phyloP scores from a whole-genome alignment of 2,329 filamentous ascomycete genomes.

The Cordyceps cicadae region DNA sequence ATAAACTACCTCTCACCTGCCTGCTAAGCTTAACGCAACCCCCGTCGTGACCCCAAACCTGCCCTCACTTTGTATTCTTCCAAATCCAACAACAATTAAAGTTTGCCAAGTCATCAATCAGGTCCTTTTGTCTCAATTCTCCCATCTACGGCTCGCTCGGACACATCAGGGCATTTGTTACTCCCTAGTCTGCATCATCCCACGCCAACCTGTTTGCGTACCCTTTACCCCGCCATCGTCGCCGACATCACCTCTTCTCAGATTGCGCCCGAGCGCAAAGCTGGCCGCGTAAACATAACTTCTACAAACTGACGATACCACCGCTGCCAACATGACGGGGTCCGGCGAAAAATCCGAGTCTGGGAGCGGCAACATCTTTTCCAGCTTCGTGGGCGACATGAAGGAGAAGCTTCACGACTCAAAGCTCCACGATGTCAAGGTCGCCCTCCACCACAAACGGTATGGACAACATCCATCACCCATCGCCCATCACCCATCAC shows the following conservation, averaged over 20 bases:
- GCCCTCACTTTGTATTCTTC: background rate
- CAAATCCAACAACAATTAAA: background rate
- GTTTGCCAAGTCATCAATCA: background rate
- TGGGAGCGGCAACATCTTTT: conserved; percentile 21
- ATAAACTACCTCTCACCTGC: background rate
- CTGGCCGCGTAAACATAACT: background rate
- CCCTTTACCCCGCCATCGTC: conserved; percentile 4
- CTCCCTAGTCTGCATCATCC: background rate
- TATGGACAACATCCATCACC: conserved; percentile 21
- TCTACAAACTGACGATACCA: background rate
- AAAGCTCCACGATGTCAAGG: conserved; percentile 49
- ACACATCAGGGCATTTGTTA: background rate
- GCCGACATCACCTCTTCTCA: background rate
- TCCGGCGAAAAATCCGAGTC: conserved; percentile 17
- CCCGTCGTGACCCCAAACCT: background rate
- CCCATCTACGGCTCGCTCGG: background rate
- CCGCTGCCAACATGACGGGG: conserved; percentile 21
- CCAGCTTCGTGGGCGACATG: conserved; percentile 36
- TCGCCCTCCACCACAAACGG: conserved; percentile 52
- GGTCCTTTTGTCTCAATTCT: background rate
- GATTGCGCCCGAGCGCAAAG: background rate
- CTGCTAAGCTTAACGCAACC: background rate
- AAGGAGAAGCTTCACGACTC: conserved; percentile 49
- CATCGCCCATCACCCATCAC: background rate
- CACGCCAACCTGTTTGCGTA: background rate